Percentiles rank a stretch among this genome's conserved stretches.
These are phyloP conservation scores for Clavispora phyllophila DNA, from an alignment of 805 yeast species.

Conservation along the genomic window DNA sequence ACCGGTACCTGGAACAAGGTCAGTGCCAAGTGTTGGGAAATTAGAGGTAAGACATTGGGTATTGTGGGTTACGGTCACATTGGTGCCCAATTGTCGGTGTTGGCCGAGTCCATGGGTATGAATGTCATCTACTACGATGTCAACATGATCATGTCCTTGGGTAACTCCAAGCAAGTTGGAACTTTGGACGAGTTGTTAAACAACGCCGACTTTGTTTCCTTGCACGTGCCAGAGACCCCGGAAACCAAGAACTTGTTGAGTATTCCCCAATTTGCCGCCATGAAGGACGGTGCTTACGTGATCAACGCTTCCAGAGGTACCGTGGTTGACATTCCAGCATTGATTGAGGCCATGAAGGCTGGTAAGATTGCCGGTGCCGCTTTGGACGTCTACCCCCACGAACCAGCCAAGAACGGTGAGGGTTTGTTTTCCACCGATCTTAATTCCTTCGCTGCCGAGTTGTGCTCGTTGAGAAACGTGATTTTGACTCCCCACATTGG, in stretches of 20 bases:
- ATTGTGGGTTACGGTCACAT: slow-evolving; percentile 98
- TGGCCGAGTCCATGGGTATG: slow-evolving; percentile 98
- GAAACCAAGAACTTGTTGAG: slow-evolving; percentile 90
- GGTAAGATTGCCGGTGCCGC: slow-evolving; percentile 98
- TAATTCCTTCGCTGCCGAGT: slow-evolving; percentile 80
- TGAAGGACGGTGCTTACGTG: slow-evolving; percentile 93
- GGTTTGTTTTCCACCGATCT: slow-evolving; percentile 65
- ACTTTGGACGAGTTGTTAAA: slow-evolving; percentile 78
- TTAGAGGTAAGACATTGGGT: slow-evolving; percentile 96
- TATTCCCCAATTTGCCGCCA: slow-evolving; percentile 86
- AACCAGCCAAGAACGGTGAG: slow-evolving; percentile 95
- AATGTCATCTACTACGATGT: slow-evolving; percentile 91
- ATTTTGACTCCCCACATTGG: slow-evolving; percentile 97
- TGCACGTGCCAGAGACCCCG: slow-evolving; percentile 91
- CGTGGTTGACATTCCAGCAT: slow-evolving; percentile 92
- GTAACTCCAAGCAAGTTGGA: slow-evolving; percentile 90
- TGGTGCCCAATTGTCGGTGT: slow-evolving; percentile 92
- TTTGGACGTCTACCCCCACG: slow-evolving; percentile 91
- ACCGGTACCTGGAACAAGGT: slow-evolving; percentile 98
- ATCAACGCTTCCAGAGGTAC: slow-evolving; percentile 98
- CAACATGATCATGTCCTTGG: slow-evolving; percentile 88
- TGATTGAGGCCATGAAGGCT: slow-evolving; percentile 83
- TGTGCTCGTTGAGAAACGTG: slow-evolving; percentile 76
- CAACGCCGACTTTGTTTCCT: slow-evolving; percentile 81
- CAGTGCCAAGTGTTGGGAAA: slow-evolving; percentile 93